These are phyloP conservation scores for Phytophthora tentaculata DNA, from an alignment of 352 stramenopile genomes.

Conservation along the genomic window DNA sequence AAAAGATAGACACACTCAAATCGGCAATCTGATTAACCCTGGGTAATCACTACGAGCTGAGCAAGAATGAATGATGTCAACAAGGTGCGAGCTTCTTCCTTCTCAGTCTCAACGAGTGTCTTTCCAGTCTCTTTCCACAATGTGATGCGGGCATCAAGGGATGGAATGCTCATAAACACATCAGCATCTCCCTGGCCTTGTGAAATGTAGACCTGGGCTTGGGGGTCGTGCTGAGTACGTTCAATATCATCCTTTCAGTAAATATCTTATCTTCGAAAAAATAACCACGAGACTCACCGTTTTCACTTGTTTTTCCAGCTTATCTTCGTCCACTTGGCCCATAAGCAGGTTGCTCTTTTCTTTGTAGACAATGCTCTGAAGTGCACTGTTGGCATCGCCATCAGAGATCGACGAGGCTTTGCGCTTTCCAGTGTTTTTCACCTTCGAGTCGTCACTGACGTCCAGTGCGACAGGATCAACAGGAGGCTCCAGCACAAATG, in stretches of 20 bases:
- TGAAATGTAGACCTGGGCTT: constrained; percentile 82
- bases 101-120: constrained; percentile 82
- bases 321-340: constrained; percentile 82
- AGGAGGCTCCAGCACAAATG: constrained; percentile 63
- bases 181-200: constrained; percentile 79
- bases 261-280: background rate
- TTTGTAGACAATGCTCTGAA: constrained; percentile 61
- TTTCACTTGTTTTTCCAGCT: constrained; percentile 79
- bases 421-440: constrained; percentile 38
- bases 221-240: constrained; percentile 56
- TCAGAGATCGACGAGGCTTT: constrained; percentile 31
- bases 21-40: constrained; percentile 27
- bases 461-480: constrained; percentile 3
- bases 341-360: constrained; percentile 68
- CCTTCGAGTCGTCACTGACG: constrained; percentile 21
- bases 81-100: constrained; percentile 68
- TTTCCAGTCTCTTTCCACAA: constrained; percentile 81
- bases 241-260: constrained; percentile 1
- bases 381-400: constrained; percentile 17
- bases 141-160: constrained; percentile 73
- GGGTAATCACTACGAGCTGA: constrained; percentile 54
- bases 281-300: constrained; percentile 39
- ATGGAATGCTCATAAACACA: constrained; percentile 84
- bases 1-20: constrained; percentile 12
- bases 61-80: constrained; percentile 64